Evolutionary conservation across 2,329 filamentous ascomycete species (phyloP).

Genomic region (Cyphellophora europaea): DNA sequence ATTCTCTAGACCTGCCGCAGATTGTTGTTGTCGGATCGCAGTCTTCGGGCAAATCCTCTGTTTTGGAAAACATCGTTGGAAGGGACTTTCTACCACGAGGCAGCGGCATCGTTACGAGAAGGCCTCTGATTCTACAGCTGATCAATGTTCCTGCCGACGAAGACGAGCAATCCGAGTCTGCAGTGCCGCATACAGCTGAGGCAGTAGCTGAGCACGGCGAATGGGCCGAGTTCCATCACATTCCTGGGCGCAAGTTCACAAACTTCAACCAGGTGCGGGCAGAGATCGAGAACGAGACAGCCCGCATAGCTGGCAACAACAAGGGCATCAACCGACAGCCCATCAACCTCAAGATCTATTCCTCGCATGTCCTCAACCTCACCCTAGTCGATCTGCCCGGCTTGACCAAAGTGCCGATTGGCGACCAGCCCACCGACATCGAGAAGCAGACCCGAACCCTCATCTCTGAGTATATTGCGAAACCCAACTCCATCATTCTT

Average conservation of each 20-base stretch:
- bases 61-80: conserved; percentile 97
- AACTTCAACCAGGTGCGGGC: conserved; percentile 90
- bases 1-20: conserved; percentile 92
- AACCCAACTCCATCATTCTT: conserved; percentile 95
- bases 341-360: conserved; percentile 98
- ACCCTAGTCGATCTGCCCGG: conserved; percentile 94
- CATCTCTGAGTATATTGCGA: conserved; percentile 96
- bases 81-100: conserved; percentile 94
- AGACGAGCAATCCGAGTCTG: conserved; percentile 52
- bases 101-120: conserved; percentile 89
- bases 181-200: conserved; percentile 65
- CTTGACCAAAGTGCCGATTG: conserved; percentile 95
- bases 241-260: conserved; percentile 77
- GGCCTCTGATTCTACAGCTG: conserved; percentile 91
- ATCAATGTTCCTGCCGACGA: conserved; percentile 73
- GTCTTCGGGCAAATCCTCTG: conserved; percentile 95
- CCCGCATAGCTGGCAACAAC: conserved; percentile 89
- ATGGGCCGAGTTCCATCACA: conserved; percentile 96
- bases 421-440: conserved; percentile 93
- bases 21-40: conserved; percentile 99
- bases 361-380: conserved; percentile 89
- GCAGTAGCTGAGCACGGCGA: conserved; percentile 58
- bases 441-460: conserved; percentile 96
- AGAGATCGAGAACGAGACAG: conserved; percentile 95
- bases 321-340: conserved; percentile 97